phyloP scores from a whole-genome alignment of 1,284 basidiomycete species.

The Exobasidium cylindrosporum region DNA sequence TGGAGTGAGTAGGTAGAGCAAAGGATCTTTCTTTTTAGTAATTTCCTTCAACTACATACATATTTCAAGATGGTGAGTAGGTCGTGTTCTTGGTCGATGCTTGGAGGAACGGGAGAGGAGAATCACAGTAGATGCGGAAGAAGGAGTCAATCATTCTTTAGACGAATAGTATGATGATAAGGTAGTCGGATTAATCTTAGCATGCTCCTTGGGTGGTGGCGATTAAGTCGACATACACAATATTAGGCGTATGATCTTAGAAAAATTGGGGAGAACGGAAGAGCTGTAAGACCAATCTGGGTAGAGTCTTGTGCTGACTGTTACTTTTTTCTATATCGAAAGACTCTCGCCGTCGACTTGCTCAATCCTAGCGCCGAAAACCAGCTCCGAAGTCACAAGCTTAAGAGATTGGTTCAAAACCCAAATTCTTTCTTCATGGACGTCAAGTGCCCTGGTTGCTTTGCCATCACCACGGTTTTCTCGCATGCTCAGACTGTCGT shows the following conservation, averaged over 20 bases:
- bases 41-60: slow-evolving; percentile 25
- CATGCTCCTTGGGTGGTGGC: too few species aligned
- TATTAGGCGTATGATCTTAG: too few species aligned
- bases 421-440: slow-evolving; percentile 87
- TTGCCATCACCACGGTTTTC: slow-evolving; percentile 91
- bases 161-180: too few species aligned
- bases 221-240: too few species aligned
- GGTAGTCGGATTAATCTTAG: too few species aligned
- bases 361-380: slow-evolving; percentile 88
- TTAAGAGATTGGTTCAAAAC: slow-evolving; percentile 97
- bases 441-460: slow-evolving; percentile 97
- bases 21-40: not conserved
- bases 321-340: not conserved
- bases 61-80: slow-evolving; percentile 35
- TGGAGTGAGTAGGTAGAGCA: slow-evolving; percentile 6
- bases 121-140: too few species aligned
- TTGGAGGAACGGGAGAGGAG: too few species aligned
- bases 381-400: slow-evolving; percentile 75
- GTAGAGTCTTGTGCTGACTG: too few species aligned
- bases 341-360: slow-evolving; percentile 98
- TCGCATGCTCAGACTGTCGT: slow-evolving; percentile 93
- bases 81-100: too few species aligned
- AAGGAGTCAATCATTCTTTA: too few species aligned
- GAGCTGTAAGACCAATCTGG: too few species aligned
- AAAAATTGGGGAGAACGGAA: too few species aligned